A percentile compares a stretch with the other conserved stretches of the same genome.
Conservation (phyloP, 805 yeast species). For the Zygoascus tannicola region DNA sequence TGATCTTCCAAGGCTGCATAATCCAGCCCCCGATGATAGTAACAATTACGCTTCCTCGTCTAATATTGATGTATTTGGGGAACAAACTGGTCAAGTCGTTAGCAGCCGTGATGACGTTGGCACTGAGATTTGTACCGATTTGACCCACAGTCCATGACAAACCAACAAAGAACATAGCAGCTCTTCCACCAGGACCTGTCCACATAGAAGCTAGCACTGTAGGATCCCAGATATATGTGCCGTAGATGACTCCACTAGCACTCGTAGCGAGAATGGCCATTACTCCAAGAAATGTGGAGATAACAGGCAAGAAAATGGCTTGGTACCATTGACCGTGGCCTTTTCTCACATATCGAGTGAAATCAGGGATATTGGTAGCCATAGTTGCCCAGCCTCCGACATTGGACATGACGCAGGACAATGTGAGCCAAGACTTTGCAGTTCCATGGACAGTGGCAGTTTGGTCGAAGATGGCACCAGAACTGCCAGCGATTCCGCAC, state of each 20-base stretch:
- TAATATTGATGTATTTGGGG: constrained; percentile 36
- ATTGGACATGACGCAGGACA: constrained; percentile 19
- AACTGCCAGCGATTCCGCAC: constrained; percentile 64
- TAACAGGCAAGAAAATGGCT: constrained; percentile 12
- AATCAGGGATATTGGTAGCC: constrained; percentile 27
- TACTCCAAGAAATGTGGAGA: constrained; percentile 11
- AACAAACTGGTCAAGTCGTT: constrained; percentile 42
- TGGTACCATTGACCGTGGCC: constrained; percentile 12
- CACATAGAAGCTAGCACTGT: constrained; percentile 29
- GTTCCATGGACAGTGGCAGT: constrained; percentile 28
- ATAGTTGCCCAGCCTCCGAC: constrained; percentile 25
- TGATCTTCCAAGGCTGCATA: constrained; percentile 35
- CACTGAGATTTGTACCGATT: constrained; percentile 21
- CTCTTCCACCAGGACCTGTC: constrained; percentile 38
- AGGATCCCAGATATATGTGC: constrained; percentile 42
- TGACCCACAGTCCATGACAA: constrained; percentile 14
- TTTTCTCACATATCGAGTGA: constrained; percentile 12
- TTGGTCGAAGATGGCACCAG: constrained; percentile 59
- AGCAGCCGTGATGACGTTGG: constrained; percentile 39
- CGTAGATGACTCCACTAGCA: constrained; percentile 34
- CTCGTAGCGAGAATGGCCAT: constrained; percentile 41
- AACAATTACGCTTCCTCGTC: constrained; percentile 33
- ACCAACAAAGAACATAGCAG: constrained; percentile 18
- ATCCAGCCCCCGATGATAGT: constrained; percentile 24
- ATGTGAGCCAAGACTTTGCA: constrained; percentile 15